phyloP scores from a whole-genome alignment of 768 basidiomycete species.

The Mycena rebaudengoi region DNA sequence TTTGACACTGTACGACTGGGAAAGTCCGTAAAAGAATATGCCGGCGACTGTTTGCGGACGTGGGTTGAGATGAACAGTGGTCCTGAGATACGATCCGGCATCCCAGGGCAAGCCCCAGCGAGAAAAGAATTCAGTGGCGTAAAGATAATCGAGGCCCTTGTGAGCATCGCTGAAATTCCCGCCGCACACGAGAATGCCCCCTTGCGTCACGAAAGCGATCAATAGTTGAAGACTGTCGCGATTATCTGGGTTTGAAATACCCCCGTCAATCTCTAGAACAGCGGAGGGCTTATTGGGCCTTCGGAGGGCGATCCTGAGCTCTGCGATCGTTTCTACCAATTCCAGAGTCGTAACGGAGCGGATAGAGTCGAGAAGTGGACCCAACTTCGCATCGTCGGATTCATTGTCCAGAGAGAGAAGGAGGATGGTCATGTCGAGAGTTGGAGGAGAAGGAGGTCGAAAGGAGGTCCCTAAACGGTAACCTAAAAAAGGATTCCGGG shows the following conservation, averaged over 20 bases:
- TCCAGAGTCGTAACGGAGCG: not conserved
- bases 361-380: not conserved
- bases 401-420: not conserved
- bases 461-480: too few relatives aligned
- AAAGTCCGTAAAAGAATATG: conserved; percentile 1
- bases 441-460: too few relatives aligned
- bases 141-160: conserved; percentile 3
- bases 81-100: conserved; percentile 33
- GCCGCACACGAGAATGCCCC: conserved; percentile 33
- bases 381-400: not conserved
- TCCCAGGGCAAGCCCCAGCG: conserved; percentile 33
- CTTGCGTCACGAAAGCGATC: conserved; percentile 20
- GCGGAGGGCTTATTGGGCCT: not conserved
- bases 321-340: not conserved
- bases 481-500: too few relatives aligned
- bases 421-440: not conserved
- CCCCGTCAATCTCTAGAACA: not conserved
- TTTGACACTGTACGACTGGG: conserved; percentile 33
- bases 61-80: conserved; percentile 29
- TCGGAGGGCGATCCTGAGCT: not conserved
- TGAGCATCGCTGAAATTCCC: conserved; percentile 33
- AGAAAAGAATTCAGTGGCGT: conserved; percentile 11
- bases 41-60: conserved; percentile 2
- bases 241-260: not conserved
- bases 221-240: not conserved